Evolutionary conservation across 805 yeast species (phyloP), one percentile per base, ranked within the genome.

Genomic region (Kodamaea laetipori): DNA sequence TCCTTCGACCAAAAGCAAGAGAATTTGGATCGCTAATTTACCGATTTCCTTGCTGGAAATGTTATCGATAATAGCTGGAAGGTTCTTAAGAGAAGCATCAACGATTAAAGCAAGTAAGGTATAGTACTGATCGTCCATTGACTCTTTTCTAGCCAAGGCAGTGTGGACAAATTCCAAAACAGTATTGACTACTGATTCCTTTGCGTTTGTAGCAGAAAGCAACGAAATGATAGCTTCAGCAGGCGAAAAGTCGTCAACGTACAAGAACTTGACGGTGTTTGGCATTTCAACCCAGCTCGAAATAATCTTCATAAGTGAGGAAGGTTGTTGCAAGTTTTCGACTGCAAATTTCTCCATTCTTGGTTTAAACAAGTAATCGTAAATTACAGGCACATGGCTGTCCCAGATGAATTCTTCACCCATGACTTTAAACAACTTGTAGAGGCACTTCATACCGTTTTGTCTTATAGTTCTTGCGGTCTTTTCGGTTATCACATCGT

Each of bases 311-410:
- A 90, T 66, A 34, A 92, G 59, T 0, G 95, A 76, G 0, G 97
- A 89, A 0, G 92, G 83, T 54, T 85, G 89, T 57, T 89, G 95
- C 24, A 84, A 68, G 59, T 92, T 94, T 54, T 86, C 96, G 31
- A 67, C 74, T 3, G 84, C 84, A 61, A 92, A 92, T 9, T 74
- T 68, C 1, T 48, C 69, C 52, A 94, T 69, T 55, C 95, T 77
- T 6, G 95, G 90, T 15, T 60, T 54, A 10, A 92, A 67, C 16
- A 89, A 69, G 17, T 67, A 57, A 3, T 63, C 58, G 55, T 77
- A 84, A 9, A 94, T 76, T 1, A 63, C 52, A 10, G 67, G 66
- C 13, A 78, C 71, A 49, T 74, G 74, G 4, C 56, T 48, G 5
- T 47, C 54, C 96, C 97, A 90, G 26, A 76, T 61, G 41, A 71